These are phyloP conservation scores for Leptodermis oblonga DNA, from an alignment of 257 asterid genomes.

Conservation along the genomic window DNA sequence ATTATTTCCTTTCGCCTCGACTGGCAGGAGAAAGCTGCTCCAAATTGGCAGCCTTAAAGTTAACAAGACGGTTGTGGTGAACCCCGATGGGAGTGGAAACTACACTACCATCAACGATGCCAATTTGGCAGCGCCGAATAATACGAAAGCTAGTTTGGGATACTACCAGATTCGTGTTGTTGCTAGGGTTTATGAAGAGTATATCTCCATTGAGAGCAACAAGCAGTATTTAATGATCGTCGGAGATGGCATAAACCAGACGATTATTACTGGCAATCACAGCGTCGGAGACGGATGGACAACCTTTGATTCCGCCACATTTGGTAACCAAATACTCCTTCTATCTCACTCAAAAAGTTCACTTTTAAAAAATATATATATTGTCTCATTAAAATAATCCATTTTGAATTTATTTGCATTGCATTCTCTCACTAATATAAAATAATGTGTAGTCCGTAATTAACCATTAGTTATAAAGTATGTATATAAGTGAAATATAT, in stretches of 20 bases:
- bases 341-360: too few relatives aligned
- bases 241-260: conserved; percentile 32
- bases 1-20: background rate
- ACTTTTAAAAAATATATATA: too few relatives aligned
- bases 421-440: too few relatives aligned
- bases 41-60: conserved; percentile 17
- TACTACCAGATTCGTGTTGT: conserved; percentile 29
- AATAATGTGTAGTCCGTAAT: too few relatives aligned
- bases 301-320: conserved; percentile 33
- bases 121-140: conserved; percentile 24
- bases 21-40: conserved; percentile 14
- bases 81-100: conserved; percentile 32
- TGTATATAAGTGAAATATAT: too few relatives aligned
- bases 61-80: conserved; percentile 24
- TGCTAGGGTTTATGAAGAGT: conserved; percentile 33
- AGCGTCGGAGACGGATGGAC: conserved; percentile 36
- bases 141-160: conserved; percentile 13
- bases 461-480: too few relatives aligned
- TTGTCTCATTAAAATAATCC: too few relatives aligned
- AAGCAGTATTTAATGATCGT: conserved; percentile 34
- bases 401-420: too few relatives aligned
- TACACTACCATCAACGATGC: conserved; percentile 25
- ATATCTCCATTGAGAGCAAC: conserved; percentile 22
- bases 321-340: conserved; percentile 24
- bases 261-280: conserved; percentile 31